phyloP scores from a whole-genome alignment of 1,284 basidiomycete genomes.

The Trichosporon ovoides region DNA sequence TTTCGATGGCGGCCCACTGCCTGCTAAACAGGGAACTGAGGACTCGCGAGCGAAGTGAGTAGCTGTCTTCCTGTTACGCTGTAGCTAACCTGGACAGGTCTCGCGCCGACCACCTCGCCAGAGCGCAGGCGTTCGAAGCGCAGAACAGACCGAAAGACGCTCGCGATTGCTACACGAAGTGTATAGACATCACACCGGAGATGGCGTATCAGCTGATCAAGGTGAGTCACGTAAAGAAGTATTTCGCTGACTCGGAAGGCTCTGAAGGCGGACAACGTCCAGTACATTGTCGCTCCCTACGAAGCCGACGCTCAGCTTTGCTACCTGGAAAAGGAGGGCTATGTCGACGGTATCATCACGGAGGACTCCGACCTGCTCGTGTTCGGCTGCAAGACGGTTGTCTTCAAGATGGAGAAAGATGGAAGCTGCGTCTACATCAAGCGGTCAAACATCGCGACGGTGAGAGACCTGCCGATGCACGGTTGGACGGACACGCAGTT shows the following conservation, averaged over 20 bases:
- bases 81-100: constrained; percentile 46
- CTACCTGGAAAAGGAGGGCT: constrained; percentile 74
- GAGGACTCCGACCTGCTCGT: constrained; percentile 98
- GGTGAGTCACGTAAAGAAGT: constrained; percentile 51
- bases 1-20: constrained; percentile 92
- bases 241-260: constrained; percentile 55
- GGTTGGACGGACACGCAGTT: constrained; percentile 90
- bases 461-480: constrained; percentile 68
- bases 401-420: constrained; percentile 77
- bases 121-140: constrained; percentile 65
- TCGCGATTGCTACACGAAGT: constrained; percentile 81
- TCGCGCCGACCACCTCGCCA: constrained; percentile 50
- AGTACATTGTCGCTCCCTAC: constrained; percentile 93
- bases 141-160: constrained; percentile 77
- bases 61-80: background rate
- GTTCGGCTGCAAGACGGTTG: constrained; percentile 75
- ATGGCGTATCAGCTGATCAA: constrained; percentile 98
- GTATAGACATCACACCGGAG: constrained; percentile 90
- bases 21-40: constrained; percentile 90
- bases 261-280: constrained; percentile 67
- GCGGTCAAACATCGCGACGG: constrained; percentile 67
- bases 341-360: constrained; percentile 89
- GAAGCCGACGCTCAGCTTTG: constrained; percentile 98
- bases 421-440: constrained; percentile 73
- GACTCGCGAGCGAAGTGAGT: constrained; percentile 62